phyloP scores from a whole-genome alignment of 352 stramenopile genomes.

The Phytophthora rubi region DNA sequence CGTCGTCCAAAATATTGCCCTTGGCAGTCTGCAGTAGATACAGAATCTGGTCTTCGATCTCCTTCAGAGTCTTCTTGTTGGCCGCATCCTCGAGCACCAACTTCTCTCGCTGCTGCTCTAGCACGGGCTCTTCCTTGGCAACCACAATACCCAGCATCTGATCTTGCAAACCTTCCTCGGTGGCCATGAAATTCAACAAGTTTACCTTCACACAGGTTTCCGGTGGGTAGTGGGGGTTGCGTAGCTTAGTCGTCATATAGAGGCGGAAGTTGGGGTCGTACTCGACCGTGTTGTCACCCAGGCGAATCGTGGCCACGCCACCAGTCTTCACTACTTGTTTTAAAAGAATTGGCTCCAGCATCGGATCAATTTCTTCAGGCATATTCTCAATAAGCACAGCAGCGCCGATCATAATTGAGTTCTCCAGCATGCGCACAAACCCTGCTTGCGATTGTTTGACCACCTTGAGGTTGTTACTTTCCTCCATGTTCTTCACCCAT shows the following conservation, averaged over 20 bases:
- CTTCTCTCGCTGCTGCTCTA: slow-evolving; percentile 93
- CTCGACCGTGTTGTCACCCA: slow-evolving; percentile 95
- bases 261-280: slow-evolving; percentile 94
- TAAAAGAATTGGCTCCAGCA: slow-evolving; percentile 93
- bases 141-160: slow-evolving; percentile 97
- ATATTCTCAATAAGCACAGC: slow-evolving; percentile 95
- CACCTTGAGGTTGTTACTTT: slow-evolving; percentile 90
- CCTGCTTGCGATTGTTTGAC: slow-evolving; percentile 93
- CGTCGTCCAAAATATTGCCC: slow-evolving; percentile 96
- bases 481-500: slow-evolving; percentile 96
- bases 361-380: slow-evolving; percentile 93
- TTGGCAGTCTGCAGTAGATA: slow-evolving; percentile 92
- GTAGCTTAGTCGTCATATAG: slow-evolving; percentile 96
- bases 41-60: slow-evolving; percentile 97
- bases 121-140: slow-evolving; percentile 91
- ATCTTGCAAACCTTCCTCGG: slow-evolving; percentile 94
- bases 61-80: slow-evolving; percentile 95
- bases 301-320: slow-evolving; percentile 88
- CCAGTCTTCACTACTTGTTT: slow-evolving; percentile 94
- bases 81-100: slow-evolving; percentile 95
- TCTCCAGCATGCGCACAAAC: slow-evolving; percentile 96
- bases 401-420: slow-evolving; percentile 94
- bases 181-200: slow-evolving; percentile 97
- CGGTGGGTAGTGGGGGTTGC: slow-evolving; percentile 94
- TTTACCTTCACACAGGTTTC: slow-evolving; percentile 97